phyloP scores from a whole-genome alignment of 1,284 basidiomycete species.

The Trichosporon ovoides region DNA sequence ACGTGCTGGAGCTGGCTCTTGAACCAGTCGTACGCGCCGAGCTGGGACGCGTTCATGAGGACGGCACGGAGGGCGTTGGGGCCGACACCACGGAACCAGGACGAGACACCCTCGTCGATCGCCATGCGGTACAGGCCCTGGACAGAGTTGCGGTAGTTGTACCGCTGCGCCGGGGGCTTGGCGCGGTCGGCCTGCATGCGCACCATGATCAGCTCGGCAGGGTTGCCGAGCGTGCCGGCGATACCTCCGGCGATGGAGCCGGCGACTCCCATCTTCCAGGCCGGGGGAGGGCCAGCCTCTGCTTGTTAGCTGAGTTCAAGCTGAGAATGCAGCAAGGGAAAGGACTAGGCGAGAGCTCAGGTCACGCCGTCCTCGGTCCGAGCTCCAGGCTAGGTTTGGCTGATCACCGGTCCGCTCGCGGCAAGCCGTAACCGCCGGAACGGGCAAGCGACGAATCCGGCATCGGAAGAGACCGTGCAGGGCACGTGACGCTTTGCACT shows the following conservation, averaged over 20 bases:
- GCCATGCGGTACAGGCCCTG: constrained; percentile 83
- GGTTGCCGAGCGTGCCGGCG: constrained; percentile 78
- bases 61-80: constrained; percentile 81
- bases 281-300: constrained; percentile 53
- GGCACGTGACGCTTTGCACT: neutral
- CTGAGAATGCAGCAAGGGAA: too few relatives aligned
- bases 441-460: neutral
- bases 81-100: constrained; percentile 69
- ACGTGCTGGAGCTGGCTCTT: constrained; percentile 66
- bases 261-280: constrained; percentile 73
- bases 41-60: constrained; percentile 86
- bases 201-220: constrained; percentile 79
- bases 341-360: too few relatives aligned
- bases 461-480: too few relatives aligned
- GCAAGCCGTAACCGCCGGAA: too few relatives aligned
- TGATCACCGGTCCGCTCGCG: too few relatives aligned
- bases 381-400: too few relatives aligned
- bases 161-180: constrained; percentile 56
- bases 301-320: neutral
- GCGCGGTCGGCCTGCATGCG: constrained; percentile 83
- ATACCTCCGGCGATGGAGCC: constrained; percentile 69
- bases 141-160: constrained; percentile 80
- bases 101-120: constrained; percentile 69
- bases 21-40: constrained; percentile 88
- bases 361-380: too few relatives aligned